A percentile compares a stretch with the other conserved stretches of the same genome.
Conservation (phyloP, 106 monocot genomes). For the Narthecium ossifragum region DNA sequence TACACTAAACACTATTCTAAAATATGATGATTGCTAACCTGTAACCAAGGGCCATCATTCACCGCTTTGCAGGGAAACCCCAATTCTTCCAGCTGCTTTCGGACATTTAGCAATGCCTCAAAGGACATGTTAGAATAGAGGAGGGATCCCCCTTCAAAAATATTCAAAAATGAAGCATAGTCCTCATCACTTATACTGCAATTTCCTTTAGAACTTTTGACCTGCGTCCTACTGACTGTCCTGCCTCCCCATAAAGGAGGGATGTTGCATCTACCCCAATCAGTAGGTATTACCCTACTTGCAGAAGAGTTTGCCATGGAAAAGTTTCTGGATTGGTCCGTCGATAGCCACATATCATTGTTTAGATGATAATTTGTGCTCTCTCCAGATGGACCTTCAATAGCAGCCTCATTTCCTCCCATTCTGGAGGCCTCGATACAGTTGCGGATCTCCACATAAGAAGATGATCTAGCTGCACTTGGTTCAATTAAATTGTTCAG, state of each 20-base stretch:
- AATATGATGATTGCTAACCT: constrained; percentile 34
- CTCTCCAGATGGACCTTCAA: constrained; percentile 72
- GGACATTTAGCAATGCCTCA: constrained; percentile 77
- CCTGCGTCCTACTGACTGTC: constrained; percentile 53
- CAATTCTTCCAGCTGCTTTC: constrained; percentile 92
- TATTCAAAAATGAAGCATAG: constrained; percentile 65
- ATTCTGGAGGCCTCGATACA: constrained; percentile 28
- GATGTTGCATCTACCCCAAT: constrained; percentile 49
- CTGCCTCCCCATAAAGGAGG: constrained; percentile 76
- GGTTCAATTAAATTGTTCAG: constrained; percentile 18
- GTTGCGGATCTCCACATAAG: constrained; percentile 31
- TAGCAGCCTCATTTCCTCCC: constrained; percentile 23
- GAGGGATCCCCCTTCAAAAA: constrained; percentile 96
- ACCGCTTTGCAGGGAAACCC: constrained; percentile 99
- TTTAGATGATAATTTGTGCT: constrained; percentile 40
- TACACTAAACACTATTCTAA: not conserved
- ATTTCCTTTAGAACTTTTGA: constrained; percentile 36
- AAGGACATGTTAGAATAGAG: constrained; percentile 96
- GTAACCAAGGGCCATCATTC: constrained; percentile 98
- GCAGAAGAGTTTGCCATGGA: constrained; percentile 13
- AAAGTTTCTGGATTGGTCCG: constrained; percentile 33
- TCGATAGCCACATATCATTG: constrained; percentile 46
- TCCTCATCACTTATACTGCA: constrained; percentile 52
- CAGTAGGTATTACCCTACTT: constrained; percentile 21
- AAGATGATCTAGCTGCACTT: constrained; percentile 22